Evolutionary conservation across 306 rosid species (phyloP).

Genomic region (Prinsepia uniflora): DNA sequence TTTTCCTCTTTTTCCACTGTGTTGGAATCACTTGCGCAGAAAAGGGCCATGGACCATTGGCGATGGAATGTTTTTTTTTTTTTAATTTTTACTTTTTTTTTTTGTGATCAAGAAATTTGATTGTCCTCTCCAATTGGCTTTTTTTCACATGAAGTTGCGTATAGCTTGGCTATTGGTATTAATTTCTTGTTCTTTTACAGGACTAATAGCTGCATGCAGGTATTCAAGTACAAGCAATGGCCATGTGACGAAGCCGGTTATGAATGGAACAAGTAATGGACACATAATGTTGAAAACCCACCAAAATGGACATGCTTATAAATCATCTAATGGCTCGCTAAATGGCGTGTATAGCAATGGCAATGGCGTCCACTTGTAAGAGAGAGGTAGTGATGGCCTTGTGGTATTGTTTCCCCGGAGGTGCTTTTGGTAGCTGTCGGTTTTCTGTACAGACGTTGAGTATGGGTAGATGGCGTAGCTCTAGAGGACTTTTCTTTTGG

Average conservation of each 20-base stretch:
- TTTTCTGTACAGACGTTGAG: constrained; percentile 74
- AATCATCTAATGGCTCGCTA: constrained; percentile 51
- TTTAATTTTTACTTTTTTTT: not conserved
- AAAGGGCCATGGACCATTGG: not conserved
- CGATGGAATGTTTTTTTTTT: not conserved
- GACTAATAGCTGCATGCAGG: constrained; percentile 64
- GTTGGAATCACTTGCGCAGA: not conserved
- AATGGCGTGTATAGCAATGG: constrained; percentile 60
- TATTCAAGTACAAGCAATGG: constrained; percentile 37
- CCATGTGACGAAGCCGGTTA: constrained; percentile 22
- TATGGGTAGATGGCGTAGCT: constrained; percentile 58
- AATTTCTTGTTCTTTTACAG: constrained; percentile 32
- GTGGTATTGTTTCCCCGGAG: constrained; percentile 27
- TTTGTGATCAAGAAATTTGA: not conserved
- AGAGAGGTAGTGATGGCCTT: constrained; percentile 23
- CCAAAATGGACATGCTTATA: constrained; percentile 49
- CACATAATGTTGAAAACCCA: constrained; percentile 37
- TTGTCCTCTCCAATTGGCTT: not conserved
- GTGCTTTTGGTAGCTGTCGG: constrained; percentile 45
- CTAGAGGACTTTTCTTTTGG: constrained; percentile 39
- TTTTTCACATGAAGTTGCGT: not conserved
- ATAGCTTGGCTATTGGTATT: not conserved
- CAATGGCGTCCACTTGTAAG: constrained; percentile 52
- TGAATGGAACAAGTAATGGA: constrained; percentile 45
- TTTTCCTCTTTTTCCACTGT: not conserved